Conservation (phyloP, 2,329 filamentous ascomycete genomes). For the Fusarium tricinctum region DNA sequence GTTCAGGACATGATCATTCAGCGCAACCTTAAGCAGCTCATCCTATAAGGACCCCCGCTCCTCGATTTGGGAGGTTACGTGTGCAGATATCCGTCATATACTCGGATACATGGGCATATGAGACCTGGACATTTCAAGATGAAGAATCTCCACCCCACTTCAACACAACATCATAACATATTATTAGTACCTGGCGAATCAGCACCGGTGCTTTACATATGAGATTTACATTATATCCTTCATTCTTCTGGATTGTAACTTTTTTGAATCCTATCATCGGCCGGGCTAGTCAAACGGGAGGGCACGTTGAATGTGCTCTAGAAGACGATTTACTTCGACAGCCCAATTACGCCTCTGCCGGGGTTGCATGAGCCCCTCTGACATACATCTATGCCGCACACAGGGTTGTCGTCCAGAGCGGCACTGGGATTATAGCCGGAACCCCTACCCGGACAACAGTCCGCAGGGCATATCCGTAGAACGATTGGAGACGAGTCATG, state of each 20-base stretch:
- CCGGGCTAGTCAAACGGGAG: conserved; percentile 12
- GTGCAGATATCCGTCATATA: conserved; percentile 3
- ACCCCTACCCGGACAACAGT: conserved; percentile 6
- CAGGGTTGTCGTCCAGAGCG: conserved; percentile 8
- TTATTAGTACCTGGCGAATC: conserved; percentile 3
- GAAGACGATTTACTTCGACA: conserved; percentile 4
- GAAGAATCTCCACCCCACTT: conserved; percentile 7
- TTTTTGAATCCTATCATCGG: conserved; percentile 4
- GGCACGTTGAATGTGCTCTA: conserved; percentile 17
- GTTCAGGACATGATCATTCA: conserved; percentile 92
- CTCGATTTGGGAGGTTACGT: conserved; percentile 8
- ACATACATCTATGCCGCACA: conserved; percentile 4
- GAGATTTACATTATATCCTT: conserved; percentile 1
- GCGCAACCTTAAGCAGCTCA: conserved; percentile 83
- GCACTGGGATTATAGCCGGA: conserved; percentile 7
- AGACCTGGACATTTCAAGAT: conserved; percentile 7
- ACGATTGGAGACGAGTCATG: conserved; percentile 29
- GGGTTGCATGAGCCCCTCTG: not conserved
- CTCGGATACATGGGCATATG: conserved; percentile 15
- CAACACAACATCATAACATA: conserved; percentile 7
- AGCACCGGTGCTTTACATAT: not conserved
- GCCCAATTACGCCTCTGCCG: conserved; percentile 1
- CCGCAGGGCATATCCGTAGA: conserved; percentile 7
- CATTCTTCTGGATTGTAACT: conserved; percentile 17
- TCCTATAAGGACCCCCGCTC: conserved; percentile 56